phyloP scores from a whole-genome alignment of 164 flowering plant genomes.

The Kalanchoe fedtschenkoi region DNA sequence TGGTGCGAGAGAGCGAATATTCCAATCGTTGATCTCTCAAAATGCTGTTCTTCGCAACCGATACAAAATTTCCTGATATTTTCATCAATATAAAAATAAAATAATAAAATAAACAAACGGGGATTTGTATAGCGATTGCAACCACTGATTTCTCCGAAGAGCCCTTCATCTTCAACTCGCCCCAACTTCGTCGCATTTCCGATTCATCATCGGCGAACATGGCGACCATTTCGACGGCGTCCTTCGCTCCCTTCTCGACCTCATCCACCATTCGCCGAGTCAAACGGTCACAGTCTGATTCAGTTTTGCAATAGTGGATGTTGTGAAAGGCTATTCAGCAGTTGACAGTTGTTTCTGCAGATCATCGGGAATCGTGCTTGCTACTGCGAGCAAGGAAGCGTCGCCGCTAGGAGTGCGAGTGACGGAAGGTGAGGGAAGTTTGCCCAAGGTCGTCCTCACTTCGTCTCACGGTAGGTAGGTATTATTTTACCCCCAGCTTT shows the following conservation, averaged over 20 bases:
- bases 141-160: slow-evolving; percentile 5
- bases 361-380: slow-evolving; percentile 39
- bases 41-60: no score
- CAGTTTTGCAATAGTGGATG: not conserved
- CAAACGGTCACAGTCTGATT: slow-evolving; percentile 22
- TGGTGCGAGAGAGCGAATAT: no score
- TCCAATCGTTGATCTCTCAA: no score
- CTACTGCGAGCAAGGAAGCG: slow-evolving; percentile 27
- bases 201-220: not conserved
- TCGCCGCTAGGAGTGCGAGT: slow-evolving; percentile 36
- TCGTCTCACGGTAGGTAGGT: slow-evolving; percentile 49
- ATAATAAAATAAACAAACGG: no score
- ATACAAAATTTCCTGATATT: no score
- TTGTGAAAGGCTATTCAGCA: no score
- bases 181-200: no score
- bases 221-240: slow-evolving; percentile 20
- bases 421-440: slow-evolving; percentile 55
- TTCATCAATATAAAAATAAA: not conserved
- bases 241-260: slow-evolving; percentile 15
- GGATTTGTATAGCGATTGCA: not conserved
- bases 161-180: not conserved
- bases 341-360: slow-evolving; percentile 12
- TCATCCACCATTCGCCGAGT: slow-evolving; percentile 18
- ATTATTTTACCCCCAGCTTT: no score
- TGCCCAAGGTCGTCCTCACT: slow-evolving; percentile 62